Conservation (phyloP, 495 filamentous ascomycete species). For the Aspergillus mulundensis region DNA sequence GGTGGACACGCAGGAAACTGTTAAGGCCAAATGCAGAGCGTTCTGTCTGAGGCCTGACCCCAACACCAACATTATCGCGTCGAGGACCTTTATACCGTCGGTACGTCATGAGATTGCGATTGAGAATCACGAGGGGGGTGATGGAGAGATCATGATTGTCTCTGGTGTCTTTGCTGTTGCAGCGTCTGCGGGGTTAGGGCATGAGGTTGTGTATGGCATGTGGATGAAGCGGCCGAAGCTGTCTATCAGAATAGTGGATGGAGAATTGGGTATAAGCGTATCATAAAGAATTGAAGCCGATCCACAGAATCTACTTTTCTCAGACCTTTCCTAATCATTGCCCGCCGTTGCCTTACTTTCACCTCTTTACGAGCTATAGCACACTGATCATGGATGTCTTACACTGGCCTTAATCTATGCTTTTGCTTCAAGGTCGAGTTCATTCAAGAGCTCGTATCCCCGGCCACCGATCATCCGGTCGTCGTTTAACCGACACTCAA, state of each 20-base stretch:
- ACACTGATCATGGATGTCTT: too few relatives aligned
- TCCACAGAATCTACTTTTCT: too few relatives aligned
- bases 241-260: not conserved
- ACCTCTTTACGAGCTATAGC: too few relatives aligned
- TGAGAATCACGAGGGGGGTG: not conserved
- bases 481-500: not conserved
- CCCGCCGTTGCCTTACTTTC: too few relatives aligned
- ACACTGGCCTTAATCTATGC: too few relatives aligned
- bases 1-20: not conserved
- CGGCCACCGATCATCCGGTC: too few relatives aligned
- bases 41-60: slow-evolving; percentile 13
- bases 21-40: not conserved
- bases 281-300: too few relatives aligned
- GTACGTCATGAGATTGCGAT: not conserved
- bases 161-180: slow-evolving; percentile 13
- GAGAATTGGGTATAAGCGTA: not conserved
- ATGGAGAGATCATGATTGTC: not conserved
- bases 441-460: too few relatives aligned
- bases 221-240: slow-evolving; percentile 5
- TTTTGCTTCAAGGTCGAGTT: too few relatives aligned
- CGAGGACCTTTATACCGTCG: slow-evolving; percentile 9
- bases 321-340: too few relatives aligned
- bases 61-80: slow-evolving; percentile 17
- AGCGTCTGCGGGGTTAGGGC: not conserved
- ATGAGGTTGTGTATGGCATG: not conserved